A percentile compares a stretch with the other conserved stretches of the same genome.
Evolutionary conservation across 352 stramenopile genomes (phyloP).

Genomic region (Globisporangium rhizosaccharum): DNA sequence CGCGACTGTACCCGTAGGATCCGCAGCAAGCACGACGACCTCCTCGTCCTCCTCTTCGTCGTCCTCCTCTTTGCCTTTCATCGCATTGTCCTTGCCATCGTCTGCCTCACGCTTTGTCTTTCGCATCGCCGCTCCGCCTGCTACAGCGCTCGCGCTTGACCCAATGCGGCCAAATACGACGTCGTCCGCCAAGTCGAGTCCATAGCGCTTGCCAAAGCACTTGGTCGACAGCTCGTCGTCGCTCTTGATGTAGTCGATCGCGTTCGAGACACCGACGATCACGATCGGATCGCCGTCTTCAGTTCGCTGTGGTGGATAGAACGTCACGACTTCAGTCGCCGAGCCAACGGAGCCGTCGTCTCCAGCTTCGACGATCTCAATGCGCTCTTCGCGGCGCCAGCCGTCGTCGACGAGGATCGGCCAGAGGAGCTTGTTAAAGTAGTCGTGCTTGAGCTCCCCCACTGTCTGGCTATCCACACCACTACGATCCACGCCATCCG

Average conservation of each 20-base stretch:
- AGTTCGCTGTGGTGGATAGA: conserved; percentile 15
- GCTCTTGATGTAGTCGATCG: conserved; percentile 49
- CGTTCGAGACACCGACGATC: conserved; percentile 47
- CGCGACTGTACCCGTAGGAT: conserved; percentile 4
- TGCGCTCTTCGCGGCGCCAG: conserved; percentile 50
- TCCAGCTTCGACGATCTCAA: conserved; percentile 47
- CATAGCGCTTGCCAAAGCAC: conserved; percentile 69
- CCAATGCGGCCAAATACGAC: conserved; percentile 23
- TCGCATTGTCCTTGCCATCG: not conserved
- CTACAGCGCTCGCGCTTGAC: conserved; percentile 7
- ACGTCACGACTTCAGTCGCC: conserved; percentile 33
- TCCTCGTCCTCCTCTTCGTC: not conserved
- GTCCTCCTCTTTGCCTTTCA: not conserved
- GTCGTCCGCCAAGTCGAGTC: conserved; percentile 36
- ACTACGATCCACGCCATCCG: not conserved
- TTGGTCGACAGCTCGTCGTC: conserved; percentile 41
- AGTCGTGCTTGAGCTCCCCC: conserved; percentile 43
- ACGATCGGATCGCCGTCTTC: conserved; percentile 13
- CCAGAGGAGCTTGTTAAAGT: conserved; percentile 80
- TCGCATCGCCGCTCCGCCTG: not conserved
- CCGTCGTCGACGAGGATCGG: conserved; percentile 68
- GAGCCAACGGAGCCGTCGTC: conserved; percentile 24
- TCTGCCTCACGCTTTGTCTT: no score
- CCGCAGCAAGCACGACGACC: not conserved
- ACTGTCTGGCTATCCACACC: conserved; percentile 6